phyloP scores from a whole-genome alignment of 1,284 basidiomycete species.

The Irpex rosettiformis region DNA sequence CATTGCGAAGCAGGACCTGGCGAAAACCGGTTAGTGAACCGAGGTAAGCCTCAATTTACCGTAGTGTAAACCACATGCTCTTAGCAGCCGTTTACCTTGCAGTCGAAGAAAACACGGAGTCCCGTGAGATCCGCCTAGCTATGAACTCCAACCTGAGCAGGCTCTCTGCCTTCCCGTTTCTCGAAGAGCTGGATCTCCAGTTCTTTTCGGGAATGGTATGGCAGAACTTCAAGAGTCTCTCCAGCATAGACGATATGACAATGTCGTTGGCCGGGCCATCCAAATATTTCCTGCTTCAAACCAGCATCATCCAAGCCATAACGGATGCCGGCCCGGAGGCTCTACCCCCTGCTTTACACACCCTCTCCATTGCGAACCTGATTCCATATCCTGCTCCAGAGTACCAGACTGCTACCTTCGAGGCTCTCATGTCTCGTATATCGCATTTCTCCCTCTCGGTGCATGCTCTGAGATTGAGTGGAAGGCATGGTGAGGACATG shows the following conservation, averaged over 20 bases:
- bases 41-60: conserved; percentile 5
- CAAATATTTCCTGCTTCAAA: conserved; percentile 13
- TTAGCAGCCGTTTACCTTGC: background rate
- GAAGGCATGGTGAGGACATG: conserved; percentile 14
- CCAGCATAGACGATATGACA: conserved; percentile 8
- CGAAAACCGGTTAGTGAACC: conserved; percentile 3
- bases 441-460: conserved; percentile 15
- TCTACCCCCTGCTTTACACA: conserved; percentile 7
- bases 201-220: conserved; percentile 8
- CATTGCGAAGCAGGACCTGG: conserved; percentile 13
- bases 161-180: conserved; percentile 12
- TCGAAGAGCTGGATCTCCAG: conserved; percentile 12
- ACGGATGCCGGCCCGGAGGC: background rate
- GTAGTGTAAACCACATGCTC: background rate
- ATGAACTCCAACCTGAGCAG: conserved; percentile 6
- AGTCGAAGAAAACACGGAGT: conserved; percentile 9
- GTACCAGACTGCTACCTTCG: conserved; percentile 12
- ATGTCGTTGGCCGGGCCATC: conserved; percentile 2
- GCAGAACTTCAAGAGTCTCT: conserved; percentile 3
- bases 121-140: conserved; percentile 5
- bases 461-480: conserved; percentile 14
- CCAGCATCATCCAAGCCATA: conserved; percentile 12
- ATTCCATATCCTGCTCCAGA: conserved; percentile 14
- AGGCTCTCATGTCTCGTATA: conserved; percentile 12
- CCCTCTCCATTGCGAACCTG: conserved; percentile 15